Conservation (phyloP, 352 stramenopile genomes). For the Phytophthora europaea region DNA sequence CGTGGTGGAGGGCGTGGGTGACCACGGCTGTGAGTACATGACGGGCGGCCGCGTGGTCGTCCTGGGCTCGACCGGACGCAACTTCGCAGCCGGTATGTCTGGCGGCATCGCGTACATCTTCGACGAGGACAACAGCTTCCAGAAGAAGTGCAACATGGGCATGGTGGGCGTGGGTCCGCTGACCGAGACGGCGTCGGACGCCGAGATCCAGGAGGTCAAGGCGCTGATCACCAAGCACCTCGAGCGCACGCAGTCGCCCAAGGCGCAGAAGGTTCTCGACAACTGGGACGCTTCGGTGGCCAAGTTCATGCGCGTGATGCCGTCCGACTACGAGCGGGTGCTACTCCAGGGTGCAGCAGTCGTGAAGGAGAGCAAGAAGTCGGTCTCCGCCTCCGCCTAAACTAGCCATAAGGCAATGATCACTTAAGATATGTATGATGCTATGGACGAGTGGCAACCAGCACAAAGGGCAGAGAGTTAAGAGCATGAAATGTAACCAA, state of each 20-base stretch:
- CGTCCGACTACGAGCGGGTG: constrained; percentile 74
- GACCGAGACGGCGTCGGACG: constrained; percentile 79
- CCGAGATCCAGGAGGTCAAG: constrained; percentile 86
- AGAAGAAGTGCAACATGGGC: constrained; percentile 96
- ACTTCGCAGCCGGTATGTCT: constrained; percentile 98
- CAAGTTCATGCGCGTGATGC: constrained; percentile 77
- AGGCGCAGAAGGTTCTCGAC: constrained; percentile 90
- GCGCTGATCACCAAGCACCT: constrained; percentile 91
- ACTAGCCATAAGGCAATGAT: constrained; percentile 12
- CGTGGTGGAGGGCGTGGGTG: constrained; percentile 96
- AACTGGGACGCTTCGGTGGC: constrained; percentile 85
- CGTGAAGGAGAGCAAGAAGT: constrained; percentile 45
- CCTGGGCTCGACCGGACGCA: constrained; percentile 94
- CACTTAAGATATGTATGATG: constrained; percentile 36
- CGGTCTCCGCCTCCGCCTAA: constrained; percentile 37
- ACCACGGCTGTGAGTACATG: constrained; percentile 99
- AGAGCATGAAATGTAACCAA: constrained; percentile 10
- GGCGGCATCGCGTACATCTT: constrained; percentile 98
- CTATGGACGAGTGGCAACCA: background rate
- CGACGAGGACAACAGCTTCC: constrained; percentile 94
- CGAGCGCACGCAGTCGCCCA: constrained; percentile 88
- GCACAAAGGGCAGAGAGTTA: constrained; percentile 13
- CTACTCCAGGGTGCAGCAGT: constrained; percentile 52
- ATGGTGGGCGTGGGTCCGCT: constrained; percentile 86
- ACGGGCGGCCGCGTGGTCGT: constrained; percentile 96